Conservation (phyloP, 345 rosid genomes). For the Salix brachista region DNA sequence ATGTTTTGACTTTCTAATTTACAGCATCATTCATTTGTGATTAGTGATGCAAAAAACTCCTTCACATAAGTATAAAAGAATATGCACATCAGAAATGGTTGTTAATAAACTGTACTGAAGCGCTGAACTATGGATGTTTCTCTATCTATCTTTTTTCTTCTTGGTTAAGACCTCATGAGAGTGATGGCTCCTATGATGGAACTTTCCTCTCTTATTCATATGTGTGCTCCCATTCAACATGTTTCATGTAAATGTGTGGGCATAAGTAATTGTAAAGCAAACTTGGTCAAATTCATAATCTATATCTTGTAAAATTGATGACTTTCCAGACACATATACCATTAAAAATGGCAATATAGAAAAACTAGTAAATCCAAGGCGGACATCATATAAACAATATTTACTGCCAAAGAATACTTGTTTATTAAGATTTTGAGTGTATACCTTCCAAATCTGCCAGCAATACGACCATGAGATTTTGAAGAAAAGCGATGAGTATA, state of each 20-base stretch:
- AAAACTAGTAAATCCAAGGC: neutral
- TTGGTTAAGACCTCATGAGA: neutral
- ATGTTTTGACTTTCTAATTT: neutral
- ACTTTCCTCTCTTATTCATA: neutral
- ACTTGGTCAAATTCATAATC: neutral
- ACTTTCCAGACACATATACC: neutral
- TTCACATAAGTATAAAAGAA: neutral
- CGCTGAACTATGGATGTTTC: no score
- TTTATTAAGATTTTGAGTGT: constrained; percentile 6
- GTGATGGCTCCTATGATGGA: neutral
- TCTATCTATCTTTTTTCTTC: neutral
- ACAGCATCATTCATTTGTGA: neutral
- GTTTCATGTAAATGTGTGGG: neutral
- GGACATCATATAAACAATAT: neutral
- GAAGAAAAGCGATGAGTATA: constrained; percentile 68
- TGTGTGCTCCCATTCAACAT: neutral
- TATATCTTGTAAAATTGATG: neutral
- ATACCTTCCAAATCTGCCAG: constrained; percentile 79
- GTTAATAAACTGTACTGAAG: neutral
- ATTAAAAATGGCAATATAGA: neutral
- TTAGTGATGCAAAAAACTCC: neutral
- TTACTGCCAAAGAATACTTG: neutral
- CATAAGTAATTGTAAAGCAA: neutral
- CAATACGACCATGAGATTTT: constrained; percentile 80
- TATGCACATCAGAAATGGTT: neutral